Evolutionary conservation across 345 rosid genomes (phyloP), one percentile per base, ranked within the genome.

Genomic region (Microthlaspi erraticum): DNA sequence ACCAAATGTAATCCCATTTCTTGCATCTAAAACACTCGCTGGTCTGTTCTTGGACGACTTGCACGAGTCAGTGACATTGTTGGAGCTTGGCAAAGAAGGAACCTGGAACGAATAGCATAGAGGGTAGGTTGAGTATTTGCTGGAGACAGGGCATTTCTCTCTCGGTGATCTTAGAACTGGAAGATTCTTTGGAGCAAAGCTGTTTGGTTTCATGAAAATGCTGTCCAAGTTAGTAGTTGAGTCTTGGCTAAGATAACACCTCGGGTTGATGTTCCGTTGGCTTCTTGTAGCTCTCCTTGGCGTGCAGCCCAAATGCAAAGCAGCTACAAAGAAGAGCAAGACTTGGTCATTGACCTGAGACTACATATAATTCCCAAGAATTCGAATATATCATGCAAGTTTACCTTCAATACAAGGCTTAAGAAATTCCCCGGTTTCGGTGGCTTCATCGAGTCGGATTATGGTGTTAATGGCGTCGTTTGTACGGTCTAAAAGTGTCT

Each of bases 401-500:
- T 6, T 86, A 89, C 99, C 99, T 91, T 94, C 99, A 55, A 94
- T 84, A 76, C 99, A 94, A 29, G 99, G 99, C 59, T 88, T 91
- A 77, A 94, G 84, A 73, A 83, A 85, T 44, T 83, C 81, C 5
- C 91, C 95, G 8, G 86, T 89, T 79, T 94, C 99, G 33, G 79
- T 82, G 70, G 84, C 83, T 76, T 89, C 95, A 20, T 94, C 97
- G 65, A 93, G 83, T 52, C 99, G 82, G 66, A 94, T 91, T 64
- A 91, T 89, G 55, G 95, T 94, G 78, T 91, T 84, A 45, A 89
- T 78, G 63, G 96, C 99, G 73, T 91, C 95, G 60, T 89, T 91
- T 36, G 85, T 78, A 32, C 97, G 88, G 75, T 89, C 96, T 90
- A 90, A 86, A 57, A 94, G 81, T 0, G 97, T 89, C 0, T 83